A percentile compares a stretch with the other conserved stretches of the same genome.
phyloP scores from a whole-genome alignment of 2,329 filamentous ascomycete genomes.

The Phoma sp. region DNA sequence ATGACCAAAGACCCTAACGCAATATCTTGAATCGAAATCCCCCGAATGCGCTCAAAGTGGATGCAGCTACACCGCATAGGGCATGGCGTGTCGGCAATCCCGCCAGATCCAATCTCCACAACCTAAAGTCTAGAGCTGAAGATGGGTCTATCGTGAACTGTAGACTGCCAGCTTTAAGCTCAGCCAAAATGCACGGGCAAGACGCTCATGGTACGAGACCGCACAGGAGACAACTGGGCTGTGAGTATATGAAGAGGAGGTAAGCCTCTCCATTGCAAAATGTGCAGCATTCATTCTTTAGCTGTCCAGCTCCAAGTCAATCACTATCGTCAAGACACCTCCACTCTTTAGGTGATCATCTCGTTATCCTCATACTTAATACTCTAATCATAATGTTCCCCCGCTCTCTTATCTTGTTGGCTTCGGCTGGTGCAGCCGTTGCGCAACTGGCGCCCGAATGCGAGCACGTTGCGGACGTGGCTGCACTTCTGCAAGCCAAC shows the following conservation, averaged over 20 bases:
- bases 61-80: neutral
- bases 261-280: neutral
- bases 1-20: neutral
- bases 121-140: conserved; percentile 13
- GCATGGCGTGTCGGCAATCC: conserved; percentile 10
- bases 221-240: neutral
- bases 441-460: conserved; percentile 15
- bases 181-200: conserved; percentile 4
- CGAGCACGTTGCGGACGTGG: conserved; percentile 12
- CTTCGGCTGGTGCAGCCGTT: conserved; percentile 14
- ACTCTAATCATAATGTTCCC: conserved; percentile 18
- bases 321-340: conserved; percentile 13
- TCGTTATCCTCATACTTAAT: conserved; percentile 9
- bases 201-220: neutral
- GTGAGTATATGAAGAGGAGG: conserved; percentile 11
- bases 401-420: conserved; percentile 14
- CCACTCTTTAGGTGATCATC: conserved; percentile 14
- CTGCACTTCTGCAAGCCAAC: conserved; percentile 7
- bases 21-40: conserved; percentile 11
- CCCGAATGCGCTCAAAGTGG: conserved; percentile 14
- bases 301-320: conserved; percentile 17
- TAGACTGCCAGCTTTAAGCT: conserved; percentile 5
- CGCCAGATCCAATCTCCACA: conserved; percentile 14
- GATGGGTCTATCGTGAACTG: conserved; percentile 5
- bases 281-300: conserved; percentile 19